Conservation (phyloP, 768 basidiomycete species). For the Collybia sp. region DNA sequence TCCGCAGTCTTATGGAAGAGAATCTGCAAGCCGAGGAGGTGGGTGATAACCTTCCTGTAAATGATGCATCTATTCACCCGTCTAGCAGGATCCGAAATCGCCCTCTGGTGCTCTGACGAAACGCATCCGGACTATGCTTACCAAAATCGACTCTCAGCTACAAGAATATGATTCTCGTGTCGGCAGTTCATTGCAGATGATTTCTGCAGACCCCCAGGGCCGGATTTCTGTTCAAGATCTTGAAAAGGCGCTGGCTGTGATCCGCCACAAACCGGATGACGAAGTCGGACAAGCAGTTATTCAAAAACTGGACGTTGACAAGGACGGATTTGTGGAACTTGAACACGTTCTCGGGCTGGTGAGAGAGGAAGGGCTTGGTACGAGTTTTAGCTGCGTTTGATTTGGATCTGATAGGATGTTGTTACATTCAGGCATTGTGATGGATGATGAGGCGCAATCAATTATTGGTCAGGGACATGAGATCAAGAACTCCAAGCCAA, state of each 20-base stretch:
- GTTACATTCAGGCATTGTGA: slow-evolving; percentile 55
- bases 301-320: slow-evolving; percentile 92
- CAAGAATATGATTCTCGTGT: slow-evolving; percentile 89
- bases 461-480: slow-evolving; percentile 83
- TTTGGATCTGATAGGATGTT: slow-evolving; percentile 4
- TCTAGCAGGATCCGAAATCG: slow-evolving; percentile 65
- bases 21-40: slow-evolving; percentile 88
- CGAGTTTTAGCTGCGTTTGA: slow-evolving; percentile 11
- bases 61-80: slow-evolving; percentile 1
- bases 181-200: slow-evolving; percentile 80
- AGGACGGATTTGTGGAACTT: slow-evolving; percentile 92
- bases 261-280: slow-evolving; percentile 90
- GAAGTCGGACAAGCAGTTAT: slow-evolving; percentile 84
- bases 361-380: slow-evolving; percentile 81
- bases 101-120: slow-evolving; percentile 86
- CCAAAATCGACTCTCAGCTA: slow-evolving; percentile 90
- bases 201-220: slow-evolving; percentile 81
- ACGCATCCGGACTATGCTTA: slow-evolving; percentile 93
- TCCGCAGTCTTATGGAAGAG: slow-evolving; percentile 89
- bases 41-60: slow-evolving; percentile 5
- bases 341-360: slow-evolving; percentile 91
- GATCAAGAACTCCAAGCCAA: slow-evolving; percentile 74
- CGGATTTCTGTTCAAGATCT: slow-evolving; percentile 87
- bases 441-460: slow-evolving; percentile 81
- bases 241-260: slow-evolving; percentile 86